Conservation (phyloP, 805 yeast genomes). For the Pichia membranifaciens region DNA sequence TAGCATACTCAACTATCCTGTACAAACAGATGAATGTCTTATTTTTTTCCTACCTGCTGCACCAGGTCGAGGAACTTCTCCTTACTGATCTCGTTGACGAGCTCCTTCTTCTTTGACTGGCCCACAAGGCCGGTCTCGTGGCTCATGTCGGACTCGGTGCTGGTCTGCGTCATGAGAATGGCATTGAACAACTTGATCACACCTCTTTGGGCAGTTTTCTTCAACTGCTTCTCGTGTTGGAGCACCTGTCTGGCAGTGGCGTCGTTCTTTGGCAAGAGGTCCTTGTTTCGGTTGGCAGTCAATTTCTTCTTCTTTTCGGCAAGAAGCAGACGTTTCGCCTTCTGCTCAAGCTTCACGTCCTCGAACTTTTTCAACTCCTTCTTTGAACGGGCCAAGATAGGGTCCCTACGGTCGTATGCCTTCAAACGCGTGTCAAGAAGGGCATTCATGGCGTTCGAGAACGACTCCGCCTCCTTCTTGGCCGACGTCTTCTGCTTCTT, state of each 20-base stretch:
- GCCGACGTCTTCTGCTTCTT: slow-evolving; percentile 51
- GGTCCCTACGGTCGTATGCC: slow-evolving; percentile 84
- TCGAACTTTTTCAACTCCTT: slow-evolving; percentile 68
- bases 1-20: background rate
- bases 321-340: slow-evolving; percentile 66
- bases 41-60: slow-evolving; percentile 59
- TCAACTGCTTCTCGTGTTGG: slow-evolving; percentile 54
- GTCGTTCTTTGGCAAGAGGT: slow-evolving; percentile 59
- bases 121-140: slow-evolving; percentile 35
- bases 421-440: slow-evolving; percentile 80
- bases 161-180: slow-evolving; percentile 64
- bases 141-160: slow-evolving; percentile 48
- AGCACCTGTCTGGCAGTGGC: slow-evolving; percentile 45
- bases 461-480: slow-evolving; percentile 69
- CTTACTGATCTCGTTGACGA: slow-evolving; percentile 73
- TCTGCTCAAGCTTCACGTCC: slow-evolving; percentile 72
- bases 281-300: slow-evolving; percentile 61
- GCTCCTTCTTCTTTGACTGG: slow-evolving; percentile 47
- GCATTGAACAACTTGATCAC: slow-evolving; percentile 30
- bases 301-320: slow-evolving; percentile 65
- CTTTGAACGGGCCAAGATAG: slow-evolving; percentile 79
- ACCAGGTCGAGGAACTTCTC: slow-evolving; percentile 87
- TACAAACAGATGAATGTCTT: background rate
- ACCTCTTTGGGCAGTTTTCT: slow-evolving; percentile 52
- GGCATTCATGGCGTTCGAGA: slow-evolving; percentile 79